Percentiles rank a stretch among this genome's conserved stretches.
These are phyloP conservation scores for Seminavis robusta DNA, from an alignment of 108 stramenopile species.

Conservation along the genomic window DNA sequence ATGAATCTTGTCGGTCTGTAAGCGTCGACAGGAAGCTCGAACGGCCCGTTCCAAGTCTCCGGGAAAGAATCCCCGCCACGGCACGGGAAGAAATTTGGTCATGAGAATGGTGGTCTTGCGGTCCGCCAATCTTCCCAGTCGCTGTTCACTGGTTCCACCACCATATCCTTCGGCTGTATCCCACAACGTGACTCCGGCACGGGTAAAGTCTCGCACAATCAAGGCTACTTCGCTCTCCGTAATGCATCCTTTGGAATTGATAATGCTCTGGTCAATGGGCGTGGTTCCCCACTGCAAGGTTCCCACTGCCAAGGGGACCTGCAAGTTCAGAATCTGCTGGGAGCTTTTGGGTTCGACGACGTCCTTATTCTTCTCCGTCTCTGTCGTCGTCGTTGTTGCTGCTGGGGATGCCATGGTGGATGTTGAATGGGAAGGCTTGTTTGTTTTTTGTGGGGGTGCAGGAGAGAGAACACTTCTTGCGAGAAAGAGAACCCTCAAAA, in stretches of 20 bases:
- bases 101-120: slow-evolving; percentile 31
- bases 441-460: no score
- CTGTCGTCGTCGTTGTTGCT: no score
- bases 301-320: slow-evolving; percentile 29
- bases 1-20: slow-evolving; percentile 41
- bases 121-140: slow-evolving; percentile 34
- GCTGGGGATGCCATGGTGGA: no score
- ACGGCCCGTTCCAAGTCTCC: slow-evolving; percentile 47
- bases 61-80: slow-evolving; percentile 56
- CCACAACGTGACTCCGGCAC: slow-evolving; percentile 43
- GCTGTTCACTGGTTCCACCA: slow-evolving; percentile 60
- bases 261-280: slow-evolving; percentile 36
- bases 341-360: no score
- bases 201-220: slow-evolving; percentile 26
- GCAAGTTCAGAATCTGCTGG: no score
- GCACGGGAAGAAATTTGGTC: slow-evolving; percentile 68
- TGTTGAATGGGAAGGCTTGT: no score
- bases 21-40: slow-evolving; percentile 43
- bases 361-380: no score
- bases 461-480: no score
- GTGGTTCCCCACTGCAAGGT: slow-evolving; percentile 71
- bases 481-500: no score
- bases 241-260: slow-evolving; percentile 45
- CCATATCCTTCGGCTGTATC: slow-evolving; percentile 85
- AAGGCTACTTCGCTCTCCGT: slow-evolving; percentile 21